Conservation (phyloP, 441 rosid species). For the Croton setiger region DNA sequence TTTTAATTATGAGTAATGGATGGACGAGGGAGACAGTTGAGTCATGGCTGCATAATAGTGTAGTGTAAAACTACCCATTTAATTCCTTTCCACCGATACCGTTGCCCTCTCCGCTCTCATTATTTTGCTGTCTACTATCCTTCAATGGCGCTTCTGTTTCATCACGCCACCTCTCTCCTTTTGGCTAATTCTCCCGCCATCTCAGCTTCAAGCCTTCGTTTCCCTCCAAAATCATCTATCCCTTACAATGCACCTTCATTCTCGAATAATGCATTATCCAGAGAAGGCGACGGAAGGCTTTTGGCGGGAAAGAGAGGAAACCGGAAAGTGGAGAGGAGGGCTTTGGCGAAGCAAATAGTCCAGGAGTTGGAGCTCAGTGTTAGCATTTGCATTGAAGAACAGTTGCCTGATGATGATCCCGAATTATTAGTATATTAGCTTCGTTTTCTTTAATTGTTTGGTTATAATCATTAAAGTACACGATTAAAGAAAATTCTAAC, state of each 20-base stretch:
- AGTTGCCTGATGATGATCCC: conserved; percentile 78
- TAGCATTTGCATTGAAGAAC: conserved; percentile 78
- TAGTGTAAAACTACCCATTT: too few relatives aligned
- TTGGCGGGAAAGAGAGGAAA: conserved; percentile 49
- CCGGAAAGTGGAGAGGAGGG: conserved; percentile 23
- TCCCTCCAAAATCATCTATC: conserved; percentile 10
- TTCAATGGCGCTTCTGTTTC: conserved; percentile 42
- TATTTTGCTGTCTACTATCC: conserved; percentile 4
- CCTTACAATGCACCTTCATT: conserved; percentile 20
- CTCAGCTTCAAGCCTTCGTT: neutral
- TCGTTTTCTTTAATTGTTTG: neutral
- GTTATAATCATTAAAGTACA: neutral
- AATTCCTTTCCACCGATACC: neutral
- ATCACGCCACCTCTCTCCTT: conserved; percentile 42
- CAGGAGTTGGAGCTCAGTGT: conserved; percentile 67
- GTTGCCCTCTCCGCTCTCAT: conserved; percentile 33
- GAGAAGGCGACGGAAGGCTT: conserved; percentile 24
- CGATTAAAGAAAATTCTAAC: neutral
- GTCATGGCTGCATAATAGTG: too few relatives aligned
- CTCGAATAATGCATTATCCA: conserved; percentile 27
- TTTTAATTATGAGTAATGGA: too few relatives aligned
- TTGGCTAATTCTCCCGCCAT: conserved; percentile 17
- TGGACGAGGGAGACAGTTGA: too few relatives aligned
- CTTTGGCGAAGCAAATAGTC: conserved; percentile 49
- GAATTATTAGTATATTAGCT: conserved; percentile 56